These are phyloP conservation scores for Phytopythium boreale DNA, from an alignment of 352 stramenopile genomes.

Conservation along the genomic window DNA sequence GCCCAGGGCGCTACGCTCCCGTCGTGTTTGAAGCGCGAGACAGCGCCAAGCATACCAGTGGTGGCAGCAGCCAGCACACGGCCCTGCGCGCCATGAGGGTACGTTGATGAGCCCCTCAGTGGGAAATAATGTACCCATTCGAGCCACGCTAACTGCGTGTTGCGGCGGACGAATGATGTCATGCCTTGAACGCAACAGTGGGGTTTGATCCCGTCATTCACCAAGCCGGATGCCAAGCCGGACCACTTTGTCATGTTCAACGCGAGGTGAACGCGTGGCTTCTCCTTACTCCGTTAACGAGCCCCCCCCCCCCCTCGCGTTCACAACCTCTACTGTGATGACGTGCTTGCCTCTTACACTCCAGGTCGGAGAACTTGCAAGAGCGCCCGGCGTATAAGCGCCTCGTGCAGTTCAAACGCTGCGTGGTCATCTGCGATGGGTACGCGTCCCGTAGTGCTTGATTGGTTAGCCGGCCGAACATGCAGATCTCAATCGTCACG, in stretches of 20 bases:
- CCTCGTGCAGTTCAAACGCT: conserved; percentile 69
- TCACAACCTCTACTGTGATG: background rate
- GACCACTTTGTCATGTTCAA: conserved; percentile 90
- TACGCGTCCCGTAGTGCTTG: conserved; percentile 8
- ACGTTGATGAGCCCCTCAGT: conserved; percentile 3
- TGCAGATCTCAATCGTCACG: background rate
- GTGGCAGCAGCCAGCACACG: conserved; percentile 7
- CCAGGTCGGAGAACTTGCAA: conserved; percentile 63
- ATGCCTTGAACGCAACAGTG: conserved; percentile 33
- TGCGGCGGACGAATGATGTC: background rate
- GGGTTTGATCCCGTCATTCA: conserved; percentile 81
- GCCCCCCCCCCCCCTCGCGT: too few relatives aligned
- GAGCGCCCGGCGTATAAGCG: conserved; percentile 74
- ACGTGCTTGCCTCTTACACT: background rate
- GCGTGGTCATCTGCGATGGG: conserved; percentile 84
- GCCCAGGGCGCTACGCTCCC: conserved; percentile 57
- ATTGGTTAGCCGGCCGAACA: background rate
- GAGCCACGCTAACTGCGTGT: background rate
- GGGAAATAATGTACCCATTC: background rate
- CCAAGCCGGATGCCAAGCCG: conserved; percentile 64
- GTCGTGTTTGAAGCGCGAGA: conserved; percentile 36
- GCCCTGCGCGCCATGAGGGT: conserved; percentile 67
- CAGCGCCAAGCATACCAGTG: background rate
- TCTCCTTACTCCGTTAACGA: background rate
- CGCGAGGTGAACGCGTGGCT: conserved; percentile 42